These are phyloP conservation scores for Brassica hybrid DNA, from an alignment of 441 rosid genomes.

Conservation along the genomic window DNA sequence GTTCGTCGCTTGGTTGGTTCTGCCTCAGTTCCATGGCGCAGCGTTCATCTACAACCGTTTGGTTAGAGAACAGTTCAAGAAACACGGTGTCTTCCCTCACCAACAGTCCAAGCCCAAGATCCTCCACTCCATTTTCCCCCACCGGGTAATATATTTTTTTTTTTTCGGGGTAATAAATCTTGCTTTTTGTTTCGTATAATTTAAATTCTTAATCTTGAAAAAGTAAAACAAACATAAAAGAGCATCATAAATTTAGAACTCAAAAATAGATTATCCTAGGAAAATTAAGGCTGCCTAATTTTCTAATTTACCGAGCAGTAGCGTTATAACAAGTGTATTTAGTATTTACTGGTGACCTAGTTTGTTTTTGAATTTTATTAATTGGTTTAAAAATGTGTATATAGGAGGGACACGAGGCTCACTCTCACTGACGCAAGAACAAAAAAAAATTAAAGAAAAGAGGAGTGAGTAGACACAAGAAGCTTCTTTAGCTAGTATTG, in stretches of 20 bases:
- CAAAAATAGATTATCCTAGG: background rate
- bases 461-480: background rate
- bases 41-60: constrained; percentile 75
- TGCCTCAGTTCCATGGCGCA: constrained; percentile 88
- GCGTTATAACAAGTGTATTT: constrained; percentile 9
- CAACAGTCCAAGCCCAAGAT: constrained; percentile 36
- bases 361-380: constrained; percentile 1
- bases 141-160: background rate
- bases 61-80: constrained; percentile 64
- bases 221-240: background rate
- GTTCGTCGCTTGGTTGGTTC: constrained; percentile 73
- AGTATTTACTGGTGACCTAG: background rate
- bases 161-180: too few species aligned
- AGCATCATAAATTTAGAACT: background rate
- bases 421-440: constrained; percentile 41
- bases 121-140: constrained; percentile 48
- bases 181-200: too few species aligned
- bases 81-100: constrained; percentile 32
- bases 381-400: background rate
- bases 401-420: constrained; percentile 57
- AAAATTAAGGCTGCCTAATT: constrained; percentile 1
- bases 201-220: background rate
- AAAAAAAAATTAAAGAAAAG: background rate
- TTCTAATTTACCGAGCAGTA: background rate
- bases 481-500: constrained; percentile 10